Conservation (phyloP, 305 asterid species). For the Lippia alba region DNA sequence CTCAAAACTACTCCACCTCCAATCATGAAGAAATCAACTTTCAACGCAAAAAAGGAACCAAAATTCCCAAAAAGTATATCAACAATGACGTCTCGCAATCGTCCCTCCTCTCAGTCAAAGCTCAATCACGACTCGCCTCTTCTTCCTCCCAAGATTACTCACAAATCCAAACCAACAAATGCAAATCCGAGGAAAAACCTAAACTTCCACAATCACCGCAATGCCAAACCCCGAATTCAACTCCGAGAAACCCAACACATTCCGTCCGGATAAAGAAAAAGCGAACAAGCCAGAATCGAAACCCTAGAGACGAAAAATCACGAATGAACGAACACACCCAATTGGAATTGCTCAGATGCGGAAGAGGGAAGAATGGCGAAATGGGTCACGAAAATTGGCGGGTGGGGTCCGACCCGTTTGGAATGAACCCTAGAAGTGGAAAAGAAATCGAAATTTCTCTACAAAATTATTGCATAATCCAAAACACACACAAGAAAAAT, state of each 20-base stretch:
- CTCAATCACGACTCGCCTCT: slow-evolving; percentile 13
- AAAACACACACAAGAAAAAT: slow-evolving; percentile 14
- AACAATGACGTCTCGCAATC: slow-evolving; percentile 19
- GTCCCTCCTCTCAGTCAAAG: slow-evolving; percentile 26
- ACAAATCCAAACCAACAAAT: slow-evolving; percentile 9
- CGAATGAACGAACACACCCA: slow-evolving; percentile 32
- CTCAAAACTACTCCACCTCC: slow-evolving; percentile 34
- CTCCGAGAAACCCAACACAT: slow-evolving; percentile 24
- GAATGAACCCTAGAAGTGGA: slow-evolving; percentile 44
- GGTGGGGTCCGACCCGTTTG: slow-evolving; percentile 30
- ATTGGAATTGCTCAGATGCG: slow-evolving; percentile 36
- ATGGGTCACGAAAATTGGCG: not conserved
- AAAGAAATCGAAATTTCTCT: not conserved
- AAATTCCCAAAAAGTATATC: slow-evolving; percentile 35
- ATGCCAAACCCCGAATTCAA: slow-evolving; percentile 35
- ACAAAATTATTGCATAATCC: slow-evolving; percentile 23
- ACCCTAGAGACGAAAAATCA: slow-evolving; percentile 37
- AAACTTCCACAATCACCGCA: slow-evolving; percentile 30
- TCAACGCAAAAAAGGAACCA: slow-evolving; percentile 29
- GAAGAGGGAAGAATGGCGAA: not conserved
- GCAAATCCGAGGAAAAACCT: slow-evolving; percentile 20
- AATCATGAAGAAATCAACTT: slow-evolving; percentile 14
- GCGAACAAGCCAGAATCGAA: slow-evolving; percentile 25
- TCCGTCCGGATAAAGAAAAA: slow-evolving; percentile 23
- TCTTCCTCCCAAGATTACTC: not conserved